Conservation (phyloP, 2,329 filamentous ascomycete genomes). For the Pseudopithomyces maydicus region DNA sequence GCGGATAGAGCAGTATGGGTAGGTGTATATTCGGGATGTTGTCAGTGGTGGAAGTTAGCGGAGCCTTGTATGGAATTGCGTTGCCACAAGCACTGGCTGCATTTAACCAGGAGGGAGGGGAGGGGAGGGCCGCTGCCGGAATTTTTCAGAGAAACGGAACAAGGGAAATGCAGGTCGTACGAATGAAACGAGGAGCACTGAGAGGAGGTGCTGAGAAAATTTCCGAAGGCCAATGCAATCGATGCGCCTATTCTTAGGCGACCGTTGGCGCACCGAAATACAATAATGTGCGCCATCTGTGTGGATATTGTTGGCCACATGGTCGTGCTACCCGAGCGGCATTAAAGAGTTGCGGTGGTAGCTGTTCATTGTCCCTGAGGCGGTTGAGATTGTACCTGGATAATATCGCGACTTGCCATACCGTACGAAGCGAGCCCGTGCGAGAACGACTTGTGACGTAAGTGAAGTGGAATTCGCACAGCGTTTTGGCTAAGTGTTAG, state of each 20-base stretch:
- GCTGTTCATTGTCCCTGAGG: too few relatives aligned
- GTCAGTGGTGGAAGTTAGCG: background rate
- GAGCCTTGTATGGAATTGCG: background rate
- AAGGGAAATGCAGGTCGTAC: background rate
- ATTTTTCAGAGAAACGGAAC: background rate
- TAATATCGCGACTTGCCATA: background rate
- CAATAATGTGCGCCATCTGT: background rate
- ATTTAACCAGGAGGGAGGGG: background rate
- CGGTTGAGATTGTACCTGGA: background rate
- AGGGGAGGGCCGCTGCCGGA: background rate
- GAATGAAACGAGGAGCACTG: background rate
- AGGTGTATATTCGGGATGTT: background rate
- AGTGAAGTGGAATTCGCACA: too few relatives aligned
- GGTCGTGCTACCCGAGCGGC: background rate
- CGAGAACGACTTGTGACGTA: too few relatives aligned
- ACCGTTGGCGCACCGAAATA: background rate
- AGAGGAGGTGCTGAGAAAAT: background rate
- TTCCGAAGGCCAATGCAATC: background rate
- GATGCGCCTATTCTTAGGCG: background rate
- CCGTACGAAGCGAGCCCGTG: too few relatives aligned
- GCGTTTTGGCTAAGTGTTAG: too few relatives aligned
- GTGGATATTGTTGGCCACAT: background rate
- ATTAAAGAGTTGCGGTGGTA: background rate
- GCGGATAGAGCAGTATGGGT: background rate
- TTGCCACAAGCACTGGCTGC: background rate